A percentile compares a stretch with the other conserved stretches of the same genome.
Evolutionary conservation across 768 basidiomycete genomes (phyloP).

Genomic region (Clitopilus hobsonii): DNA sequence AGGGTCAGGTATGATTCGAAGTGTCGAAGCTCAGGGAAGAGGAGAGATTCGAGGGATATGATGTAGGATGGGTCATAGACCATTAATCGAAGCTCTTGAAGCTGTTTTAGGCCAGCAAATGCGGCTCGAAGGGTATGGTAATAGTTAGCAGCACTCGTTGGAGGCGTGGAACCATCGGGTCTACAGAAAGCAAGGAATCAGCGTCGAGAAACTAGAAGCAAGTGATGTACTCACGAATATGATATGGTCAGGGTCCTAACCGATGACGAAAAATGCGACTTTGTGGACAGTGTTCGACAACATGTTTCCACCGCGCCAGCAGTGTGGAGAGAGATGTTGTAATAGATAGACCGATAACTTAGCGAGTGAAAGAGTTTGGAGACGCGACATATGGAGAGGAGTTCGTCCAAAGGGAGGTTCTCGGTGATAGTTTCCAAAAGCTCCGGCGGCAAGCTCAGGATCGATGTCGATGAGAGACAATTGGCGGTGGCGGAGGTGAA

Average conservation of each 20-base stretch:
- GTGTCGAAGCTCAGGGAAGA: conserved; percentile 23
- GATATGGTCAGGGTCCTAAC: conserved; percentile 27
- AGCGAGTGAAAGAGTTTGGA: conserved; percentile 28
- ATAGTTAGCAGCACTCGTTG: conserved; percentile 20
- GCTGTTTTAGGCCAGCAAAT: conserved; percentile 17
- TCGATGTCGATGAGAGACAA: neutral
- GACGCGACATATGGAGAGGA: conserved; percentile 26
- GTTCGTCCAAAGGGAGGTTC: conserved; percentile 18
- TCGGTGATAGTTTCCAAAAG: conserved; percentile 29
- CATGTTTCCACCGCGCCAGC: conserved; percentile 24
- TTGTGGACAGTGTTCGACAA: conserved; percentile 27
- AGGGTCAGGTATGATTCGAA: conserved; percentile 32
- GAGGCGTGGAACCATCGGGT: conserved; percentile 15
- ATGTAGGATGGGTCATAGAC: conserved; percentile 25
- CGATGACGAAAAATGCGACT: conserved; percentile 18
- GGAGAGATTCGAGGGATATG: conserved; percentile 14
- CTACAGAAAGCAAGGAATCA: conserved; percentile 3
- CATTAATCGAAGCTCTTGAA: conserved; percentile 26
- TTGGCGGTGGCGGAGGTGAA: neutral
- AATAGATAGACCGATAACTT: conserved; percentile 27
- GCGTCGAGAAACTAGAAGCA: neutral
- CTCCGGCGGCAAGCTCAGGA: conserved; percentile 26
- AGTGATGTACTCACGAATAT: conserved; percentile 24
- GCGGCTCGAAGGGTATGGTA: conserved; percentile 25
- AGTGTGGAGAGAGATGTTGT: conserved; percentile 24